phyloP scores from a whole-genome alignment of 2,329 filamentous ascomycete species.

The Intubia oerlemansii region DNA sequence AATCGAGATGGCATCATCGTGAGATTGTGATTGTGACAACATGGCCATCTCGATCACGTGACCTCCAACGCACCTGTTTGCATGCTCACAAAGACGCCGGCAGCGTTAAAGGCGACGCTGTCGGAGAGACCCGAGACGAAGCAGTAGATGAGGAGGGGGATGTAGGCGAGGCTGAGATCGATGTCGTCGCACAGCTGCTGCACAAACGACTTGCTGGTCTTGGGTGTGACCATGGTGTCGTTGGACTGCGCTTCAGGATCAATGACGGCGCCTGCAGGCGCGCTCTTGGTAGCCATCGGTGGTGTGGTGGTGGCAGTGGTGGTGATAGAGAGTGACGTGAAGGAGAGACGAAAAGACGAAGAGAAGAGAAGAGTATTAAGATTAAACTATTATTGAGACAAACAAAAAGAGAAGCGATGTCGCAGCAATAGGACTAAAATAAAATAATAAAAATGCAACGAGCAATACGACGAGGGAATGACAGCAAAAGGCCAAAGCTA shows the following conservation, averaged over 20 bases:
- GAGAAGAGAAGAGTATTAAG: too few relatives aligned
- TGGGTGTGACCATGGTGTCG: too few relatives aligned
- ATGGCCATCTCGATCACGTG: not conserved
- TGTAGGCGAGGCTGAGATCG: slow-evolving; percentile 25
- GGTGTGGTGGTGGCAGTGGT: not conserved
- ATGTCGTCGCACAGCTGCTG: slow-evolving; percentile 4
- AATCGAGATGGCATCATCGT: not conserved
- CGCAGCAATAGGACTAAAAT: too few relatives aligned
- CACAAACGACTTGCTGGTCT: not conserved
- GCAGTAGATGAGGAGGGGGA: slow-evolving; percentile 51
- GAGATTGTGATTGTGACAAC: too few relatives aligned
- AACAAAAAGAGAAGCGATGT: too few relatives aligned
- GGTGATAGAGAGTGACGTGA: too few relatives aligned
- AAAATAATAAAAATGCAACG: too few relatives aligned
- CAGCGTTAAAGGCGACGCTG: slow-evolving; percentile 54
- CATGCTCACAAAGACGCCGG: slow-evolving; percentile 69
- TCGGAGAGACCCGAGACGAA: slow-evolving; percentile 59
- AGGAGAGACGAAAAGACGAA: not conserved
- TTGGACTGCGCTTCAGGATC: not conserved
- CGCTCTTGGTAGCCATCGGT: too few relatives aligned
- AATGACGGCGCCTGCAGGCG: too few relatives aligned
- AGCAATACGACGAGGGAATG: too few relatives aligned
- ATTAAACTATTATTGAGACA: too few relatives aligned
- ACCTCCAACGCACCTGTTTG: slow-evolving; percentile 43
- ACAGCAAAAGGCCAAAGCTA: too few relatives aligned